Evolutionary conservation across 768 basidiomycete species (phyloP).

Genomic region (Mycena albidolilacea): DNA sequence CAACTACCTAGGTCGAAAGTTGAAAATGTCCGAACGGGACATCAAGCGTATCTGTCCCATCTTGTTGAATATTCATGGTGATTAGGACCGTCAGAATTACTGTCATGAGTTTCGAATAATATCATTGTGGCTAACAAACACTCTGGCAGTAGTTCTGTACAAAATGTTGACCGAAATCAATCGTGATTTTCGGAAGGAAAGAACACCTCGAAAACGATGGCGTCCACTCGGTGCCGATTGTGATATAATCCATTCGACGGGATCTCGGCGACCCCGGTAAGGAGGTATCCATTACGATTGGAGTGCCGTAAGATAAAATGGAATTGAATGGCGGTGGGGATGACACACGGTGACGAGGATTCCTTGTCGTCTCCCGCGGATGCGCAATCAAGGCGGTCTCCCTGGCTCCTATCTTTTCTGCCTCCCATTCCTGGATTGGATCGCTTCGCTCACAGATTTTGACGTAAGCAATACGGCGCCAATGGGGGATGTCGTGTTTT

Average conservation of each 20-base stretch:
- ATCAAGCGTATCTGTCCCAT: no score
- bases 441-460: slow-evolving; percentile 27
- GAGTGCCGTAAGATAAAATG: not conserved
- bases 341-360: slow-evolving; percentile 1
- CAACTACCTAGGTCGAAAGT: no score
- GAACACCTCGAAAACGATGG: slow-evolving; percentile 26
- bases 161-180: not conserved
- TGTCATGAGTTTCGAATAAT: no score
- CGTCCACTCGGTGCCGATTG: slow-evolving; percentile 20
- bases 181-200: not conserved
- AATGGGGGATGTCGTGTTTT: slow-evolving; percentile 35
- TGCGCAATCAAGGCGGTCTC: slow-evolving; percentile 27
- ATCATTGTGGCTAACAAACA: no score
- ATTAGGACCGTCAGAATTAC: no score
- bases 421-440: slow-evolving; percentile 24
- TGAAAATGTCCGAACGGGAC: no score
- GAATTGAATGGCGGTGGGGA: not conserved
- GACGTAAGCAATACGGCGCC: slow-evolving; percentile 32
- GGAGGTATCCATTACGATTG: not conserved
- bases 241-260: slow-evolving; percentile 20
- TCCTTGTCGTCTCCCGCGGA: slow-evolving; percentile 29
- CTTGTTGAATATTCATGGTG: no score
- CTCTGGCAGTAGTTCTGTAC: no score
- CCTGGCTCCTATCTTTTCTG: slow-evolving; percentile 23
- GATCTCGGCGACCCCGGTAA: not conserved